phyloP scores from a whole-genome alignment of 257 asterid genomes.

The Nicotiana paniculata region DNA sequence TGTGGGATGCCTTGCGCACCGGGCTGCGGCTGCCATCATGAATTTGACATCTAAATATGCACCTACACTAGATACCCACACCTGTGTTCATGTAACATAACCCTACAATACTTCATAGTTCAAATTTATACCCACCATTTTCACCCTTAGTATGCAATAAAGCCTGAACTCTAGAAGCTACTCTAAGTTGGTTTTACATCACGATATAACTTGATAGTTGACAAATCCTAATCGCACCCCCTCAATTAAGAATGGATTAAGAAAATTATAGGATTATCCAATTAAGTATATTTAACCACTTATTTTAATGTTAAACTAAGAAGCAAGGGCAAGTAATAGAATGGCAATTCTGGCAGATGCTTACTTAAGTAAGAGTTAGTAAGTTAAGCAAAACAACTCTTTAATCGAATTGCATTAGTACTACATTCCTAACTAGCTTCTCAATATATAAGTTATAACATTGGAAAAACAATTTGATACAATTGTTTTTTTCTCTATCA shows the following conservation, averaged over 20 bases:
- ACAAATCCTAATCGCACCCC: background rate
- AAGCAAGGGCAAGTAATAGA: background rate
- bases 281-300: background rate
- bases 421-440: background rate
- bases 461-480: background rate
- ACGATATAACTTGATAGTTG: background rate
- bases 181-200: background rate
- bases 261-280: background rate
- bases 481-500: background rate
- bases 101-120: background rate
- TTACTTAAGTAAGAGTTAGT: background rate
- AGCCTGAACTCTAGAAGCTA: background rate
- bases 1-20: no score
- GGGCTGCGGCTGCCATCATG: no score
- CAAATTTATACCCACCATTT: background rate
- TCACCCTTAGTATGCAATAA: background rate
- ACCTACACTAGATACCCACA: background rate
- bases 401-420: background rate
- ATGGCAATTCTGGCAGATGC: background rate
- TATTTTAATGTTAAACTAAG: background rate
- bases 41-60: background rate
- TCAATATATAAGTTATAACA: no score
- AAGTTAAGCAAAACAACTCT: background rate
- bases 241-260: background rate
- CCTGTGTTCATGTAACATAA: background rate